Percentiles rank a stretch among this genome's conserved stretches.
Conservation (phyloP, 2,329 filamentous ascomycete species). For the Allantophomopsis lycopodina region DNA sequence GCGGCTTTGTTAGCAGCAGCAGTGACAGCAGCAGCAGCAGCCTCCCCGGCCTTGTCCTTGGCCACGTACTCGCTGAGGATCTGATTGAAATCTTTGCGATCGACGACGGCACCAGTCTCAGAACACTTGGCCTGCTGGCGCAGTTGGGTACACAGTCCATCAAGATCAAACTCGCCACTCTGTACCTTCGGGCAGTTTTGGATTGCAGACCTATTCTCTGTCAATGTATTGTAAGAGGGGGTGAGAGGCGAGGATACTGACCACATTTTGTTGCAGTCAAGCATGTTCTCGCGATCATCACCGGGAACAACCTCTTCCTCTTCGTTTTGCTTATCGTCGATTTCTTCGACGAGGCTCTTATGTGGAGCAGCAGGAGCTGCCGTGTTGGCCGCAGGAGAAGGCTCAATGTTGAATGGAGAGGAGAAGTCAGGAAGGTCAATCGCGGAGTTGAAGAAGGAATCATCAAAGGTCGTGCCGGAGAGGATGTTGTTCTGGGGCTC, state of each 20-base stretch:
- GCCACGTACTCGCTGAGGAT: conserved; percentile 50
- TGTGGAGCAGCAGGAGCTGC: conserved; percentile 21
- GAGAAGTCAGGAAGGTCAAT: conserved; percentile 57
- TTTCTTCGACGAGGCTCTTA: conserved; percentile 62
- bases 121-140: conserved; percentile 95
- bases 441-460: conserved; percentile 49
- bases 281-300: conserved; percentile 45
- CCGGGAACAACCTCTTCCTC: conserved; percentile 52
- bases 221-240: conserved; percentile 1
- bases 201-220: conserved; percentile 62
- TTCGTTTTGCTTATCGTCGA: conserved; percentile 62
- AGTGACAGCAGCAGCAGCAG: no score
- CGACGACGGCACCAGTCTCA: conserved; percentile 77
- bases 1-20: no score
- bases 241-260: conserved; percentile 30
- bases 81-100: conserved; percentile 75
- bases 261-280: conserved; percentile 90
- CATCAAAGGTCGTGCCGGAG: conserved; percentile 46
- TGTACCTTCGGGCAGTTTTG: conserved; percentile 80
- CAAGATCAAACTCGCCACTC: conserved; percentile 84
- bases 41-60: conserved; percentile 2
- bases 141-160: conserved; percentile 82
- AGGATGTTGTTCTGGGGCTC: conserved; percentile 78
- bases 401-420: conserved; percentile 63
- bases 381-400: conserved; percentile 19